phyloP scores from a whole-genome alignment of 257 asterid species.

The Salvia hispanica region DNA sequence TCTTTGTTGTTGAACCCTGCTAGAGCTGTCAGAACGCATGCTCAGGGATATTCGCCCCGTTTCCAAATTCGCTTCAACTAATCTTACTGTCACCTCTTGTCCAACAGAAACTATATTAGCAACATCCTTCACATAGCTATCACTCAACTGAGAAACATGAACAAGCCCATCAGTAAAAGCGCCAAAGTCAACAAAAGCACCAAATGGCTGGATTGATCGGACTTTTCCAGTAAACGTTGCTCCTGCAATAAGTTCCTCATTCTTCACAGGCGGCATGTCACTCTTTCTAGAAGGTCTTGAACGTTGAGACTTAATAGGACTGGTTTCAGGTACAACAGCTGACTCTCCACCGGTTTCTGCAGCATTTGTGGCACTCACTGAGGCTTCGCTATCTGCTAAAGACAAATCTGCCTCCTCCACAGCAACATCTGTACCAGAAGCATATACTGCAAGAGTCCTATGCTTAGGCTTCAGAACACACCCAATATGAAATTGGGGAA shows the following conservation, averaged over 20 bases:
- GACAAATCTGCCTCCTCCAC: constrained; percentile 63
- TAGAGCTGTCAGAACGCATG: constrained; percentile 69
- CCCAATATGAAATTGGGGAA: constrained; percentile 71
- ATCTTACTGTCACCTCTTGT: too few relatives aligned
- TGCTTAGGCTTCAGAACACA: constrained; percentile 46
- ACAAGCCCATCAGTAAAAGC: too few relatives aligned
- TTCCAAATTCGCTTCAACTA: constrained; percentile 75
- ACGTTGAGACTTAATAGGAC: constrained; percentile 50
- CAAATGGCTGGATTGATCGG: constrained; percentile 88
- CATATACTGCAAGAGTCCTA: constrained; percentile 42
- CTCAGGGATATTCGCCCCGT: constrained; percentile 82
- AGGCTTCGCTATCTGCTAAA: not conserved
- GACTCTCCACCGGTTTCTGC: constrained; percentile 44
- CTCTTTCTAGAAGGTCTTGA: constrained; percentile 70
- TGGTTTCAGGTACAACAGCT: constrained; percentile 41
- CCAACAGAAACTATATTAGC: too few relatives aligned
- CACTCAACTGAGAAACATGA: too few relatives aligned
- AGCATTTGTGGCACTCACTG: too few relatives aligned
- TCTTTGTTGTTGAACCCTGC: constrained; percentile 51
- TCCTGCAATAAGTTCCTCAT: constrained; percentile 79
- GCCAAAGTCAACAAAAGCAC: constrained; percentile 96
- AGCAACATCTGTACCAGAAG: constrained; percentile 74
- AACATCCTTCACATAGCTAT: too few relatives aligned
- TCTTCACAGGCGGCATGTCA: constrained; percentile 87
- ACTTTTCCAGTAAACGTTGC: constrained; percentile 90